Base-by-base conservation (phyloP, 2,329 filamentous ascomycete genomes). In the Gnomoniopsis smithogilvyi region DNA sequence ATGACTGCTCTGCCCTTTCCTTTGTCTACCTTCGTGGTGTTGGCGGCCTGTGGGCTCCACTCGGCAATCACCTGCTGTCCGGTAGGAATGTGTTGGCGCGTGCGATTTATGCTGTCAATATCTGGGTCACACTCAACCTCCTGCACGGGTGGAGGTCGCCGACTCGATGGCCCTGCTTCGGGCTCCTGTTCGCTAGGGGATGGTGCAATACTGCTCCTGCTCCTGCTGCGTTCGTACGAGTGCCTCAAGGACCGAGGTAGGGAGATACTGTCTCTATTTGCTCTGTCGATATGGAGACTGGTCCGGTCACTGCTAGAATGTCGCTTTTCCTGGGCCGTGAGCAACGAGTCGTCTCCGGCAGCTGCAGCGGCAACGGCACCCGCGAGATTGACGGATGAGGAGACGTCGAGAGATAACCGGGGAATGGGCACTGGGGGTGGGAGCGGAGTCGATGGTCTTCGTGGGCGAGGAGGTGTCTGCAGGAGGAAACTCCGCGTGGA, bases 211-310 rank as follows among this genome's bases (percentile, higher is more conserved):
- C 70, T 66, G 21, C 60, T 55, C 19, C 54, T 56, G 52, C 63
- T 68, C 49, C 53, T 65, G 54, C 54, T 56, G 47, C 73, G 73
- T 56, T 85, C 81, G 76, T 80, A 78, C 4, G 81, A 84, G 47
- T 78, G 75, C 47, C 80, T 78, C 34, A 85, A 68, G 4, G 81
- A 82, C 14, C 69, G 72, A n/a, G 82, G 82, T 15, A 85, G 72
- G 65, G 80, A 83, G 59, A 82, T 73, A 52, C 80, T 78, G 58
- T 75, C 75, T 49, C 82, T 78, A 51, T 73, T 74, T 36, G 73
- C 69, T 51, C 73, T 74, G 34, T 84, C 81, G 54, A 84, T 70
- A 52, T 81, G 80, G 26, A 83, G 71, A 63, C 80, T 84, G n/a
- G 75, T 71, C 12, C 79, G 75, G 15, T 75, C 71, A 3, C 76